Conservation (phyloP, 2,329 filamentous ascomycete genomes). For the Pseudocercospora fijiensis region DNA sequence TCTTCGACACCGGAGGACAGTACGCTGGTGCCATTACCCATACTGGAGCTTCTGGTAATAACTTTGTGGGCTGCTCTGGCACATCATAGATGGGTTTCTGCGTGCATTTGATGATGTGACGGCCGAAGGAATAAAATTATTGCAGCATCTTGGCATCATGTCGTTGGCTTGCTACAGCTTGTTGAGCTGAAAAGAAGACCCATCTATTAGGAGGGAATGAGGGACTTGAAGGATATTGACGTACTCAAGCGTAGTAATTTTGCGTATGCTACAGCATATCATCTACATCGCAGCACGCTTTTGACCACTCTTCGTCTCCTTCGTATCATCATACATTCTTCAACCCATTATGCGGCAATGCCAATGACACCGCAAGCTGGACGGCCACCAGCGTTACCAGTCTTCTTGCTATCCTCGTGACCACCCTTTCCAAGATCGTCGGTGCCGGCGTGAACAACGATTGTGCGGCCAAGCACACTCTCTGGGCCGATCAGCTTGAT, state of each 20-base stretch:
- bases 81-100: slow-evolving; percentile 30
- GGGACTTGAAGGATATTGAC: not conserved
- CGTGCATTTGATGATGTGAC: not conserved
- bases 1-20: slow-evolving; percentile 58
- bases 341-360: slow-evolving; percentile 35
- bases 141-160: not conserved
- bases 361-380: slow-evolving; percentile 76
- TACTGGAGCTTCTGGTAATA: slow-evolving; percentile 65
- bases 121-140: not conserved
- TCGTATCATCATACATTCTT: slow-evolving; percentile 18
- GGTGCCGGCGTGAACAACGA: slow-evolving; percentile 91
- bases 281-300: slow-evolving; percentile 13
- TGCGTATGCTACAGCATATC: slow-evolving; percentile 6
- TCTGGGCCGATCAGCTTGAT: slow-evolving; percentile 96
- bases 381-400: slow-evolving; percentile 88
- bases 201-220: not conserved
- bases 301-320: slow-evolving; percentile 18
- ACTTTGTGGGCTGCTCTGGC: slow-evolving; percentile 63
- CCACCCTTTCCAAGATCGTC: slow-evolving; percentile 94
- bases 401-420: slow-evolving; percentile 96
- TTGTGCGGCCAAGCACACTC: slow-evolving; percentile 91
- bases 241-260: slow-evolving; percentile 1
- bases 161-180: not conserved
- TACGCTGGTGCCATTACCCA: slow-evolving; percentile 68
- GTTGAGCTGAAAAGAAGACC: not conserved